Conservation (phyloP, 176 grass and related monocot species). For the Poa pratensis region DNA sequence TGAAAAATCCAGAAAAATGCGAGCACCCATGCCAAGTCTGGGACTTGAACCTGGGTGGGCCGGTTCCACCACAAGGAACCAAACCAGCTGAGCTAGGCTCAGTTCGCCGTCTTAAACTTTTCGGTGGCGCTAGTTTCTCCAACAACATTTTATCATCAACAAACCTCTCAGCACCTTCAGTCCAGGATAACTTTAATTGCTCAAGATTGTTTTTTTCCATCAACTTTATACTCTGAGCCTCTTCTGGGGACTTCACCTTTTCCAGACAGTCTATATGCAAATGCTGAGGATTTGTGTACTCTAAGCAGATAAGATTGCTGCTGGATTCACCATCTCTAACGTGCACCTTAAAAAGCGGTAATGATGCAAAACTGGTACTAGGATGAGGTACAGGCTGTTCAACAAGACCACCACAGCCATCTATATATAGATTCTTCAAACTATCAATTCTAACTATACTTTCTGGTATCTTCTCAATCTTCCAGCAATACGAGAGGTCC, state of each 20-base stretch:
- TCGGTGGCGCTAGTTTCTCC: constrained; percentile 4
- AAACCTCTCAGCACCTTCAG: not conserved
- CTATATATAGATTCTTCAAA: not conserved
- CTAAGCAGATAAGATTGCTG: not conserved
- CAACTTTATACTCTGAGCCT: constrained; percentile 3
- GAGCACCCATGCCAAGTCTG: too few relatives aligned
- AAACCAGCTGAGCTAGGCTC: too few relatives aligned
- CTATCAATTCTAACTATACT: too few relatives aligned
- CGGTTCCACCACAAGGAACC: too few relatives aligned
- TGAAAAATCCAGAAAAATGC: too few relatives aligned
- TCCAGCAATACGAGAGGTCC: too few relatives aligned
- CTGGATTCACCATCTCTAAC: not conserved
- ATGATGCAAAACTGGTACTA: not conserved
- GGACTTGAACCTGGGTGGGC: too few relatives aligned
- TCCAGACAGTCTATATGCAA: not conserved
- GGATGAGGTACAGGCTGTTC: not conserved
- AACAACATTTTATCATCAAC: constrained; percentile 30
- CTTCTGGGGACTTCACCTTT: constrained; percentile 2
- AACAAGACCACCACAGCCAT: fast-evolving
- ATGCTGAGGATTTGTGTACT: not conserved
- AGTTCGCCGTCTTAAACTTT: too few relatives aligned
- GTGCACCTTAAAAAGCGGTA: not conserved
- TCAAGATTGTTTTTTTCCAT: not conserved
- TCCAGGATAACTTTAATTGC: not conserved
- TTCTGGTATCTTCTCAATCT: too few relatives aligned